Base-by-base conservation (phyloP, 257 asterid genomes). In the Catharanthus roseus region DNA sequence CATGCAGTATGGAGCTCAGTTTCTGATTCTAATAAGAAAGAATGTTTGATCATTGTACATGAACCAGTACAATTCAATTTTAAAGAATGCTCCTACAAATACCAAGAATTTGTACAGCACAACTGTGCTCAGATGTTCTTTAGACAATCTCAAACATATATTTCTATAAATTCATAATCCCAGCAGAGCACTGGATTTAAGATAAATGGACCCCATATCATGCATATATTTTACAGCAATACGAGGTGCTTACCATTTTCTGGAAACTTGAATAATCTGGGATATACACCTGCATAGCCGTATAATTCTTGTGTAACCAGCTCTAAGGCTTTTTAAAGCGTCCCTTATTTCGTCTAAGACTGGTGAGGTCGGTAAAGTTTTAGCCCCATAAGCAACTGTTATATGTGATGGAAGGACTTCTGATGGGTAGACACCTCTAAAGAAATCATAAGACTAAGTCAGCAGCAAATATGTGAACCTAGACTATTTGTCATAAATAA, bases 351-450 rank as follows among this genome's bases (percentile, higher is more conserved):
- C 86, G 68, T 75, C 79, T 10, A 78, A 41, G 61, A 79, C 34
- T 11, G 76, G 72, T 63, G 69, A 77, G 53, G 77, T 70, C 28
- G 6, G 41, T 31, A 67, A 73, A 75, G 38, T 39, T 38, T 77
- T 75, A 7, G 23, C 38, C 56, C 72, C 76, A 65, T 65, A 80
- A 26, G 71, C 67, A 26, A 80, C 72, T 72, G 82, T 70, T 55
- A 81, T 60, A 76, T 81, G 82, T 34, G 78, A 77, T 47, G 96
- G 97, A 76, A 89, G 70, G 75, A 81, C 65, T 60, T 89, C 96
- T 11, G 86, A 86, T 36, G 98, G 97, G 73, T 93, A 93, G 66
- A 90, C 68, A 36, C 97, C 97, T 13, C 97, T 93, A 49, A 6
- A 8, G 60, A 81, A 83, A 77, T 51, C 76, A 74, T 45, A 36